A percentile compares a stretch with the other conserved stretches of the same genome.
Conservation (phyloP, 2,329 filamentous ascomycete genomes). For the Colletotrichum sp. region DNA sequence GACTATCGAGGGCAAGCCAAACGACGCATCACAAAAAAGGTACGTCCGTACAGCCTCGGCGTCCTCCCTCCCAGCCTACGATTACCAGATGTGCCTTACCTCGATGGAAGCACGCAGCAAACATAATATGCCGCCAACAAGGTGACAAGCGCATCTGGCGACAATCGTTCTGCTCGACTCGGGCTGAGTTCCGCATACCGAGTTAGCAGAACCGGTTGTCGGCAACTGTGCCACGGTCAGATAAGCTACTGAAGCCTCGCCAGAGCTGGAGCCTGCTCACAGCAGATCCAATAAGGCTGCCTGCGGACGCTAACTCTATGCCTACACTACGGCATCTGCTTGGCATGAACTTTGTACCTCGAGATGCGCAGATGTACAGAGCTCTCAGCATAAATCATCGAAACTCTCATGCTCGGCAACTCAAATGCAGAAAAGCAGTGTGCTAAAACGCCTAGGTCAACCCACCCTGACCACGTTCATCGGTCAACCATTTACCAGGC, state of each 20-base stretch:
- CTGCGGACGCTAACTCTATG: not conserved
- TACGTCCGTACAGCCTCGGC: not conserved
- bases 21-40: not conserved
- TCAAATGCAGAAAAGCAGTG: not conserved
- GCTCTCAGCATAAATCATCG: not conserved
- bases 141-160: constrained; percentile 3
- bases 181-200: not conserved
- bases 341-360: not conserved
- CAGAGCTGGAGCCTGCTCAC: not conserved
- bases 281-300: not conserved
- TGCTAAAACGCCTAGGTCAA: not conserved
- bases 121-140: not conserved
- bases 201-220: not conserved
- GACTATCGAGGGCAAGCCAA: not conserved
- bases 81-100: not conserved
- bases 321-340: not conserved
- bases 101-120: not conserved
- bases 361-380: not conserved
- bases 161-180: not conserved
- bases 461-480: not conserved
- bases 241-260: not conserved
- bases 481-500: not conserved
- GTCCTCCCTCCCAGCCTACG: not conserved
- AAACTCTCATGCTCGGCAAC: not conserved
- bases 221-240: not conserved